Evolutionary conservation across 2,329 filamentous ascomycete species (phyloP), one percentile per base, ranked within the genome.

Genomic region (Emergomyces orientalis): DNA sequence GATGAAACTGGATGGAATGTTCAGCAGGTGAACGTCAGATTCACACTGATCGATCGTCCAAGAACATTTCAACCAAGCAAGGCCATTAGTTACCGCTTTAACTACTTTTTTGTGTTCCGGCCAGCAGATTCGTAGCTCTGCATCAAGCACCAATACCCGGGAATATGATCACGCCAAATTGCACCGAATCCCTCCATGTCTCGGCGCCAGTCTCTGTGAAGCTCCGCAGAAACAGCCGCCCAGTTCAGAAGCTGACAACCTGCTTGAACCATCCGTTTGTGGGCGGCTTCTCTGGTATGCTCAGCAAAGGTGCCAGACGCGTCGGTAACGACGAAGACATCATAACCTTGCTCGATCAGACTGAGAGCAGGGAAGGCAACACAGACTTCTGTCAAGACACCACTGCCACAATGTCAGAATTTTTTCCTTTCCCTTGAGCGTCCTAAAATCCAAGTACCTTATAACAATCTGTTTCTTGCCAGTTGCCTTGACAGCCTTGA

Each of bases 341-440:
- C 82, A 78, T 90, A 91, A 32, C 88, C 88, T 52, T 84, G 87
- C 17, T 85, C 82, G 43, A 86, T 80, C 4, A 91, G 83, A 0
- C 86, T 88, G n/a, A 91, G 80, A 0, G 88, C 86, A 6, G 89
- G 80, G 78, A 91, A 91, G 0, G 88, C 79, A 27, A 86, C 89
- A 80, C 81, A 90, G 63, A 91, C 88, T 72, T 91, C 88, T 0
- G 88, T 91, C 1, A 84, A 82, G 69, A 91, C 89, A 8, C 88
- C 88, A 30, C 63, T 87, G 19, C 0, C 11, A 1, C 2, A 2
- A 22, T 49, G 22, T 49, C 7, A 49, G 45, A n/a, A 11, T 22
- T 8, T 47, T 22, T 11, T 47, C n/a, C 8, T 2, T n/a, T 47
- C 7, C 34, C 45, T 25, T 25, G 7, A 25, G 45, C 41, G 22